These are phyloP conservation scores for Arthroderma sp. DNA, from an alignment of 2,329 filamentous ascomycete species.

Conservation along the genomic window DNA sequence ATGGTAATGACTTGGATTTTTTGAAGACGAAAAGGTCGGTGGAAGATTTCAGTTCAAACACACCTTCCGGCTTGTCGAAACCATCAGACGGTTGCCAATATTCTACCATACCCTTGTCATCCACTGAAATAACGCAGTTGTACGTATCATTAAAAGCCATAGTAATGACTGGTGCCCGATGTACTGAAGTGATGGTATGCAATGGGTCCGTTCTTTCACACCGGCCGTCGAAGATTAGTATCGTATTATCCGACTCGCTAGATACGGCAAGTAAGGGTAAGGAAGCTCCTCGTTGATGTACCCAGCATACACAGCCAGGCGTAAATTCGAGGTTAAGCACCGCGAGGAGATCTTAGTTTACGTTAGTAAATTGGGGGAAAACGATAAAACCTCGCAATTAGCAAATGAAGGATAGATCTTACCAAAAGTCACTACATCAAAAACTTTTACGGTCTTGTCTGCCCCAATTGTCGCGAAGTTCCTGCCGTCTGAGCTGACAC, in stretches of 20 bases:
- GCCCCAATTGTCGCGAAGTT: slow-evolving; percentile 80
- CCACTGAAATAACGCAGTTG: slow-evolving; percentile 81
- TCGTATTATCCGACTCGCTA: slow-evolving; percentile 55
- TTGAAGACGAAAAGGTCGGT: slow-evolving; percentile 97
- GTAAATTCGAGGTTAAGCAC: slow-evolving; percentile 66
- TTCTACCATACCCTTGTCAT: slow-evolving; percentile 86
- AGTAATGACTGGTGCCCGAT: slow-evolving; percentile 64
- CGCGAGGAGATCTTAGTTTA: slow-evolving; percentile 52
- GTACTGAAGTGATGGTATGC: slow-evolving; percentile 66
- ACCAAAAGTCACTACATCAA: slow-evolving; percentile 65
- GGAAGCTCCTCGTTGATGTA: slow-evolving; percentile 77
- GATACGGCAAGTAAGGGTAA: slow-evolving; percentile 76
- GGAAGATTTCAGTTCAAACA: slow-evolving; percentile 85
- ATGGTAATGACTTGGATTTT: slow-evolving; percentile 76
- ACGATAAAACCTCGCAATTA: neutral
- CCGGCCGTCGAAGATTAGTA: slow-evolving; percentile 78
- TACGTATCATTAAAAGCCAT: slow-evolving; percentile 83
- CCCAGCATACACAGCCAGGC: slow-evolving; percentile 78
- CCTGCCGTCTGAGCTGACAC: slow-evolving; percentile 74
- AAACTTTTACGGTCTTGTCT: slow-evolving; percentile 38
- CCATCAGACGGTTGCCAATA: slow-evolving; percentile 72
- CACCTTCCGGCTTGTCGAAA: slow-evolving; percentile 82
- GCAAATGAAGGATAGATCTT: slow-evolving; percentile 12
- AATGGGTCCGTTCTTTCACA: slow-evolving; percentile 66
- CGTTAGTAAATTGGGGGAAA: slow-evolving; percentile 5